Conservation (phyloP, 1,139 yeast genomes). For the Hansenula anomala region DNA sequence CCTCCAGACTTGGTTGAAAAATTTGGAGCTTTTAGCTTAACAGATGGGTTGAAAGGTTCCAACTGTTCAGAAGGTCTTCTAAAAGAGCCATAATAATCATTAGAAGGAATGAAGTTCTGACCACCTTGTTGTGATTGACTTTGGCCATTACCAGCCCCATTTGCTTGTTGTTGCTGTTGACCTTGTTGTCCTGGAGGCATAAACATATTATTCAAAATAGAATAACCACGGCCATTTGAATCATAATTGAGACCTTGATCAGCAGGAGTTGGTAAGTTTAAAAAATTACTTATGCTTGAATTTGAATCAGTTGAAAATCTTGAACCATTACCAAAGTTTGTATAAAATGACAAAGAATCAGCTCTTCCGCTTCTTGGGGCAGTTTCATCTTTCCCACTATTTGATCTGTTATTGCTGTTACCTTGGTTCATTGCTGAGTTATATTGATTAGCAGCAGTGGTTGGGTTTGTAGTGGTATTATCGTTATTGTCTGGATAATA, state of each 20-base stretch:
- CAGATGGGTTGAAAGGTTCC: conserved; percentile 36
- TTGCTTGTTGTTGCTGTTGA: not conserved
- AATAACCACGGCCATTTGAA: conserved; percentile 29
- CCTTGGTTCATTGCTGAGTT: not conserved
- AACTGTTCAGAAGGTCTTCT: conserved; percentile 41
- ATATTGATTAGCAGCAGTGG: not conserved
- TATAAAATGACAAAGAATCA: conserved; percentile 22
- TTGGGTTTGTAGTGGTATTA: conserved; percentile 1
- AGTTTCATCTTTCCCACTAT: conserved; percentile 1
- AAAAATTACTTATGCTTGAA: conserved; percentile 20
- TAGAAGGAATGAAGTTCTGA: conserved; percentile 10
- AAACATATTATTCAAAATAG: conserved; percentile 28
- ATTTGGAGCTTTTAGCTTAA: conserved; percentile 27
- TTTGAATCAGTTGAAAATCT: conserved; percentile 25
- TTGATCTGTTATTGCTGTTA: too few relatives aligned
- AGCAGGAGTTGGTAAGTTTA: conserved; percentile 13
- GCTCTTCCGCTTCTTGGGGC: conserved; percentile 15
- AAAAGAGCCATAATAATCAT: conserved; percentile 15
- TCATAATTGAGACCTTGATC: conserved; percentile 15
- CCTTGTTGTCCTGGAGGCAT: conserved; percentile 12
- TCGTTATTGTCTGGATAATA: conserved; percentile 1
- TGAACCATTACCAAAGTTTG: conserved; percentile 17
- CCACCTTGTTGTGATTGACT: not conserved
- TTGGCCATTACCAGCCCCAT: too few relatives aligned
- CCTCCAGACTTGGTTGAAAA: conserved; percentile 17